Base-by-base conservation (phyloP, 352 stramenopile species). In the Phytophthora cajani region DNA sequence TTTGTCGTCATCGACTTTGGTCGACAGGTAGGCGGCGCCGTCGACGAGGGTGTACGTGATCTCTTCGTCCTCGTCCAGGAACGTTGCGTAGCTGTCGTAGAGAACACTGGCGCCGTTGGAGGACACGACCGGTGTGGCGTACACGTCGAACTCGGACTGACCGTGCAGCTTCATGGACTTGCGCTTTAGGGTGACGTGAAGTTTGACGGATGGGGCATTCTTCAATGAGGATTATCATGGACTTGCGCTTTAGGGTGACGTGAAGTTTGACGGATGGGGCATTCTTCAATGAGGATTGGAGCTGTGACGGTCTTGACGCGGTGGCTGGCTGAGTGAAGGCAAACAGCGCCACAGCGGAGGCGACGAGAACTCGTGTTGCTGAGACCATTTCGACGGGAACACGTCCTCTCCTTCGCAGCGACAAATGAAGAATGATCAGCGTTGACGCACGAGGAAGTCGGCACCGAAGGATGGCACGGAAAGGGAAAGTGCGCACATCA, bases 131-230 rank as follows among this genome's bases (percentile, higher is more conserved):
- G 68, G 74, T 7, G 61, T 75, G 0, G 67, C 78, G 27, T 74
- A 73, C 8, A 82, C 54, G 21, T 80, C 53, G 36, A 79, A 76
- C 55, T 74, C 49, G 49, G 71, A 69, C 7, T 71, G 46, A 11
- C 72, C 68, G 36, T 77, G 65, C 11, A 82, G 32, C 7, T 52
- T 36, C 72, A 82, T 79, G 8, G 62, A 55, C 27, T 55, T 59
- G 10, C 75, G 69, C 54, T 82, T 79, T 42, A 80, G 38, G 0
- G 56, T 69, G 49, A 81, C 66, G 17, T 72, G 71, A 5, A 85
- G 62, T 14, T 63, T 67, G 8, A 82, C 46, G 6, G 72, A 74
- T 46, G 72, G 68, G 2, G 67, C 61, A 44, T 78, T 51, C 27
- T 8, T 53, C 16, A 56, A 23, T 27, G 58, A 58, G 11, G 23